Base-by-base conservation (phyloP, 345 rosid species). In the Angophora floribunda region DNA sequence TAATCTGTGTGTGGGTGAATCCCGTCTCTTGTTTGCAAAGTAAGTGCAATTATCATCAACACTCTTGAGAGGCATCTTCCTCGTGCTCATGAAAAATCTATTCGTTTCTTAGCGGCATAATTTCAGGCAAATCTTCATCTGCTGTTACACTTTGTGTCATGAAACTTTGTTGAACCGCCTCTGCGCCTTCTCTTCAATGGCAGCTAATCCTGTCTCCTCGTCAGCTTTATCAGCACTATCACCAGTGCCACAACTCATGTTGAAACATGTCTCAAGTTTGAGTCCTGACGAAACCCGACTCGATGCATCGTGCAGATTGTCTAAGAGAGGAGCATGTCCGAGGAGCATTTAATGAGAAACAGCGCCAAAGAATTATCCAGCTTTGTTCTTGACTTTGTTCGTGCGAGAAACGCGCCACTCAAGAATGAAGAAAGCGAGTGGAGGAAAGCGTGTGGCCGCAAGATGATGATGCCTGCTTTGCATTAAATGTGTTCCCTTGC, bases 31-130 rank as follows among this genome's bases (percentile, higher is more conserved):
- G 63, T 89, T 79, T 8, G 53, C 85, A 89, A 19, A 87, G 30
- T 65, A 52, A 45, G 87, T 90, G 79, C 51, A 91, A 85, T 28
- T 49, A 89, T 86, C 85, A 80, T 52, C 75, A 65, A 51, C 63
- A 17, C 57, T 88, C 80, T 70, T 24, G 7, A 70, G 47, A 49
- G 88, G n/a, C 45, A 55, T 65, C 70, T 90, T 90, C 86, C 90
- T 90, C 67, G 63, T 7, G 45, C 45, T 32, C 80, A 17, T 4
- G 47, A 70, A 11, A 32, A 19, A 32, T 70, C 80, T 19, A 9
- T 70, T 97, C n/a, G 95, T 97, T 55, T 98, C 99, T 95, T 91
- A 97, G 91, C 28, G 95, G 99, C 97, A 97, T 95, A 86, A 98
- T 95, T 85, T 95, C 97, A 21, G 99, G 98, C 85, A 97, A 95